A percentile compares a stretch with the other conserved stretches of the same genome.
phyloP scores from a whole-genome alignment of 1,139 yeast genomes.

The Yamadazyma oceani region DNA sequence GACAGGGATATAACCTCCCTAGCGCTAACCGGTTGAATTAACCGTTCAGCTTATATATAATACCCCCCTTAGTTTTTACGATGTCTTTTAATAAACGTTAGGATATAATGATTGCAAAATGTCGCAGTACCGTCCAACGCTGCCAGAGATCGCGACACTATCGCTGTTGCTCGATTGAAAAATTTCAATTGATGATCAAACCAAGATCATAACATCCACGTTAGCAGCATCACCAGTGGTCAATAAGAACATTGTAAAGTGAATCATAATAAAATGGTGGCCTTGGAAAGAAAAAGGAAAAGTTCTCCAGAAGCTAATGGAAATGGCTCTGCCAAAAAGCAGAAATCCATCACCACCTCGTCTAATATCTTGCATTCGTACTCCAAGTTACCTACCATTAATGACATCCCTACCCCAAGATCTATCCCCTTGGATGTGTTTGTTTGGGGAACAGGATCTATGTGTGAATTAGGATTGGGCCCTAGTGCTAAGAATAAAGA shows the following conservation, averaged over 20 bases:
- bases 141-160: too few species aligned
- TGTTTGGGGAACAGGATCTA: constrained; percentile 95
- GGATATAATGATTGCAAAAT: too few species aligned
- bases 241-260: background rate
- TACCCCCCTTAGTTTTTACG: too few species aligned
- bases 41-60: too few species aligned
- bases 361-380: constrained; percentile 49
- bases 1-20: constrained; percentile 40
- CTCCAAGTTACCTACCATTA: constrained; percentile 48
- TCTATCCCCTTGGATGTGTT: constrained; percentile 65
- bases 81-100: too few species aligned
- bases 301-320: constrained; percentile 13
- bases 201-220: too few species aligned
- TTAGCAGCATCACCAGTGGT: too few species aligned
- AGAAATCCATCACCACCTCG: constrained; percentile 38
- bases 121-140: constrained; percentile 1
- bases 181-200: too few species aligned
- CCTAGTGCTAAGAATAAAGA: constrained; percentile 85
- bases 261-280: constrained; percentile 41
- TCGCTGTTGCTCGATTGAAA: too few species aligned
- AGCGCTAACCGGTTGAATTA: constrained; percentile 35
- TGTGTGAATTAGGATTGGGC: constrained; percentile 96
- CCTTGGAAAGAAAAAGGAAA: constrained; percentile 42
- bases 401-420: constrained; percentile 39
- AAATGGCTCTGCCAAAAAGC: constrained; percentile 23